Base-by-base conservation (phyloP, 306 rosid genomes). In the Cyclanthera cordifolia region DNA sequence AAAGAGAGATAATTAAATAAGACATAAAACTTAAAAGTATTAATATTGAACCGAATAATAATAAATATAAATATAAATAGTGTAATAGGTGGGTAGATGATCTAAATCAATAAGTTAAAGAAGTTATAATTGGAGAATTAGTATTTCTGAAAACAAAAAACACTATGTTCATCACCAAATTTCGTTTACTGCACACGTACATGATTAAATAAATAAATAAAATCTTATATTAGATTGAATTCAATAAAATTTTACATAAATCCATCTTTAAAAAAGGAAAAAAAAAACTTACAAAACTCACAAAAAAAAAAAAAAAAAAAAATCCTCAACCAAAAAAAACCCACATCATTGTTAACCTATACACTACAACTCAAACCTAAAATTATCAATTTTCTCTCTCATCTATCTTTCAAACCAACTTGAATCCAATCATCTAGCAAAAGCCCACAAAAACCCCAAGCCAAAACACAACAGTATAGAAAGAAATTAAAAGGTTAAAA, bases 321-420 rank as follows among this genome's bases (percentile, higher is more conserved):
- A 11, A 3, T 32, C 37, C 37, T 34, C 41, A 34, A 8, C 41
- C 41, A 59, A 16, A 59, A 32, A 0, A 17, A 4, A n/a, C n/a
- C 5, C 70, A 43, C 49, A 64, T 23, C 34, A 15, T 23, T 64
- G 70, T 64, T 64, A 64, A 64, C 32, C 52, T 43, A 64, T 20
- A 39, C 48, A 37, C 17, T n/a, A 61, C 50, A 14, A 64, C 34
- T n/a, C 48, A 12, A 21, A 6, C 28, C 21, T 61, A 3, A n/a
- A n/a, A n/a, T n/a, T n/a, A n/a, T n/a, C n/a, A n/a, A n/a, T 54
- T 25, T 21, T 49, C 55, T 51, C 39, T 48, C 73, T 20, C 53
- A 53, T 39, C 28, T 25, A 21, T 45, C 45, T 21, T 41, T 41
- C 28, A 34, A 10, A 9, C 43, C 43, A 58, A 30, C 37, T 30